Evolutionary conservation across 805 yeast genomes (phyloP).

Genomic region (Ogataea nakhonphanomensis): DNA sequence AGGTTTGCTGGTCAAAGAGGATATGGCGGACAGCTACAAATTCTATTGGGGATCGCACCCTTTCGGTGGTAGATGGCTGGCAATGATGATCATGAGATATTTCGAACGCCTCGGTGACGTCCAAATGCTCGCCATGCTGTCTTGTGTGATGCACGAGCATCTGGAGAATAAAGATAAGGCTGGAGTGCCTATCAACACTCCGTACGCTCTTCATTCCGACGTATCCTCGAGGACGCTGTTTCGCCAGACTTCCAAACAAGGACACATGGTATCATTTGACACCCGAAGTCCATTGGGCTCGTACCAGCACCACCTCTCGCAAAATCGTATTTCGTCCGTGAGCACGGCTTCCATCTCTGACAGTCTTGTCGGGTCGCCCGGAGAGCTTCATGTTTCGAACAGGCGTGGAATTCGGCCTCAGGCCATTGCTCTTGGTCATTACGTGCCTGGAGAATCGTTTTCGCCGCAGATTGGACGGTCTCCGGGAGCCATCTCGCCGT

Average conservation of each 20-base stretch:
- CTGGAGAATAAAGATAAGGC: conserved; percentile 22
- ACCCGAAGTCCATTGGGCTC: conserved; percentile 12
- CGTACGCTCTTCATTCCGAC: conserved; percentile 29
- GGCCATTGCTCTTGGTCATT: conserved; percentile 3
- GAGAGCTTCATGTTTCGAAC: conserved; percentile 27
- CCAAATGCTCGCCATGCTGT: conserved; percentile 88
- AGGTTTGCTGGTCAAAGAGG: conserved; percentile 11
- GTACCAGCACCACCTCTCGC: conserved; percentile 9
- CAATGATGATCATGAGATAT: conserved; percentile 56
- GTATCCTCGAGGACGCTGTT: not conserved
- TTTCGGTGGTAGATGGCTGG: conserved; percentile 65
- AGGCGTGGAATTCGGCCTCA: conserved; percentile 28
- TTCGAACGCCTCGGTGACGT: conserved; percentile 64
- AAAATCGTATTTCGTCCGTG: conserved; percentile 20
- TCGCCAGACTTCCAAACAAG: not conserved
- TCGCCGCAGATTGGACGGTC: conserved; percentile 9
- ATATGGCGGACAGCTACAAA: conserved; percentile 13
- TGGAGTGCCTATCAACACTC: conserved; percentile 45
- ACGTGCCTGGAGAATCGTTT: conserved; percentile 8
- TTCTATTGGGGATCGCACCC: conserved; percentile 82
- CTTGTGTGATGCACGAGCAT: conserved; percentile 63
- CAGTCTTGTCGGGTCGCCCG: conserved; percentile 27
- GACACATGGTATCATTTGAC: conserved; percentile 10
- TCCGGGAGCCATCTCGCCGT: conserved; percentile 13
- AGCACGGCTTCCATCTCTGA: conserved; percentile 27